Base-by-base conservation (phyloP, 148 eudicot species). In the Chenopodium formosanum region DNA sequence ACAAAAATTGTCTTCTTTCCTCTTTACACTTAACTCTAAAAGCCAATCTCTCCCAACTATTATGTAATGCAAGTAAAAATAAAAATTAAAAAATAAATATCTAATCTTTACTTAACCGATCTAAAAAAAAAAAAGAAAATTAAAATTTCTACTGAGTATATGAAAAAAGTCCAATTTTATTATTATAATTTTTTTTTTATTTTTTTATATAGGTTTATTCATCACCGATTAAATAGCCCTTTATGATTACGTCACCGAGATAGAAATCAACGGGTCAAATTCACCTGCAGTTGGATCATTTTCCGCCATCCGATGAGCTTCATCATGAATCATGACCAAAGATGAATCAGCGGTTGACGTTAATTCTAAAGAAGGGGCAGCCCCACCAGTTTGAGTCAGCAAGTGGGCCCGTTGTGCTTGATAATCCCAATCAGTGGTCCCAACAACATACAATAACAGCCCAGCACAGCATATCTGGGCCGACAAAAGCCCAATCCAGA, bases 391-490 rank as follows among this genome's bases (percentile, higher is more conserved):
- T 80, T 88, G 84, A 81, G 91, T 88, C 81, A 94, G 88, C 84
- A 46, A 74, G 80, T 92, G 90, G 68, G 98, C 97, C 84, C 88
- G 86, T 40, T 60, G 74, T 1, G 98, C 93, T 80, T 94, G 90
- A 68, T 77, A 44, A 44, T 88, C 82, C 98, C 98, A 94, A 34
- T 92, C 89, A 1, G 98, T 94, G 20, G 95, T 86, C 87, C 95
- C 91, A 0, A 94, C 97, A 72, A 92, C 94, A 86, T 84, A 89
- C 81, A 94, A 82, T 93, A 92, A 87, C 27, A 91, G 78, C 87
- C 94, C 94, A 79, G 90, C 92, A 85, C 97, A 92, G 44, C 92
- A 87, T 10, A 89, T 82, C 66, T 92, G 97, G 85, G 94, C 94
- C 25, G 91, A 62, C 7, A 92, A 72, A 16, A 92, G 85, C 82